Base-by-base conservation (phyloP, 257 asterid genomes). In the Nicotiana undulata region DNA sequence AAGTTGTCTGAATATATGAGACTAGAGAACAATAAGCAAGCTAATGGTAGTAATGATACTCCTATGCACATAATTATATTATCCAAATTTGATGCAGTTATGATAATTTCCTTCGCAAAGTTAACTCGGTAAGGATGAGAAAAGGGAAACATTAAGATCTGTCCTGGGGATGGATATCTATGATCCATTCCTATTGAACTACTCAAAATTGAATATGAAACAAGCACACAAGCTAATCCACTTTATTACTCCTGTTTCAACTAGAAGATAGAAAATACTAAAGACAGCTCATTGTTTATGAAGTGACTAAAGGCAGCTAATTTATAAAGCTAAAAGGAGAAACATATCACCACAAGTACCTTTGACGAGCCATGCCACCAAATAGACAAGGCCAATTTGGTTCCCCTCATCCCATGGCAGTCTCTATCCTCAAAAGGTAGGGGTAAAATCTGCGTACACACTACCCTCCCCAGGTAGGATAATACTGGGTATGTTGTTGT, bases 281-380 rank as follows among this genome's bases (percentile, higher is more conserved):
- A 70, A 70, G 60, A 72, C 28, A 13, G 77, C 59, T 44, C 22
- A 72, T 72, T 52, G n/a, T 56, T 72, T 44, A 46, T 46, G 49
- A 46, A 46, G 78, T 40, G 49, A 51, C 56, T 51, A 12, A 51
- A 51, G 56, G 17, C 17, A 51, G 56, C 56, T 10, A 3, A 56
- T 56, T 72, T 44, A 46, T 46, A 72, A 46, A 46, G 60, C 78
- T 72, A 72, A 46, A 46, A 72, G 26, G 61, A 46, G 16, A 72
- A 70, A 72, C 78, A 72, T 72, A 46, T 72, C 61, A 72, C 10
- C 60, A 72, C 78, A 72, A 72, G 60, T 72, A 72, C 78, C 78
- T 72, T 72, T 72, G 61, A 72, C 24, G 60, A 46, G 61, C 78
- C 78, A 72, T 44, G 24, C 78, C 78, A 72, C 78, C 78, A 72